A percentile compares a stretch with the other conserved stretches of the same genome.
Conservation (phyloP, 2,329 filamentous ascomycete species). For the Cyphellophora attinorum region DNA sequence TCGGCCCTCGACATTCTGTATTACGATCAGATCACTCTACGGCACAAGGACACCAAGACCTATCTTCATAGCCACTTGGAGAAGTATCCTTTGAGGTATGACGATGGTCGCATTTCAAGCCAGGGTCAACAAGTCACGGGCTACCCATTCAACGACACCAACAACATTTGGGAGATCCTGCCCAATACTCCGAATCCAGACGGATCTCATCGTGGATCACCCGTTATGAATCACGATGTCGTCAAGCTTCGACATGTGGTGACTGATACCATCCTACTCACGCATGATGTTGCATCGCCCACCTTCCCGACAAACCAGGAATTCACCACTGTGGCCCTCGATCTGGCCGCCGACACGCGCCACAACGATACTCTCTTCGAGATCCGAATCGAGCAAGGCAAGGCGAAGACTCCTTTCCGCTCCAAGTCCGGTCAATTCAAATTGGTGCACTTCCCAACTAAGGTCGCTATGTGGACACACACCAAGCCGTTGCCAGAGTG, state of each 20-base stretch:
- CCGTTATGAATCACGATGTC: conserved; percentile 73
- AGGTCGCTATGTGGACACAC: conserved; percentile 99
- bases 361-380: conserved; percentile 90
- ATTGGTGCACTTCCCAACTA: conserved; percentile 84
- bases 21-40: conserved; percentile 76
- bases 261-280: conserved; percentile 78
- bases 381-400: conserved; percentile 78
- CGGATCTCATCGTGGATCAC: conserved; percentile 48
- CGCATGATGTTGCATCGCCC: conserved; percentile 93
- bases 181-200: conserved; percentile 49
- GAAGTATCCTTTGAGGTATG: conserved; percentile 84
- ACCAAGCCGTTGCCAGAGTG: conserved; percentile 91
- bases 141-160: conserved; percentile 96
- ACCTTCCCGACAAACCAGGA: conserved; percentile 97
- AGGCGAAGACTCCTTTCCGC: conserved; percentile 73
- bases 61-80: conserved; percentile 92
- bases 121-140: conserved; percentile 97
- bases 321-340: conserved; percentile 72
- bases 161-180: conserved; percentile 95
- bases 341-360: conserved; percentile 63
- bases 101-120: conserved; percentile 92
- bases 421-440: conserved; percentile 91
- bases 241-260: conserved; percentile 78
- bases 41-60: conserved; percentile 94
- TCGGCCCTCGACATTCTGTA: conserved; percentile 82